These are phyloP conservation scores for Fagus sylvatica DNA, from an alignment of 306 rosid species.

Conservation along the genomic window DNA sequence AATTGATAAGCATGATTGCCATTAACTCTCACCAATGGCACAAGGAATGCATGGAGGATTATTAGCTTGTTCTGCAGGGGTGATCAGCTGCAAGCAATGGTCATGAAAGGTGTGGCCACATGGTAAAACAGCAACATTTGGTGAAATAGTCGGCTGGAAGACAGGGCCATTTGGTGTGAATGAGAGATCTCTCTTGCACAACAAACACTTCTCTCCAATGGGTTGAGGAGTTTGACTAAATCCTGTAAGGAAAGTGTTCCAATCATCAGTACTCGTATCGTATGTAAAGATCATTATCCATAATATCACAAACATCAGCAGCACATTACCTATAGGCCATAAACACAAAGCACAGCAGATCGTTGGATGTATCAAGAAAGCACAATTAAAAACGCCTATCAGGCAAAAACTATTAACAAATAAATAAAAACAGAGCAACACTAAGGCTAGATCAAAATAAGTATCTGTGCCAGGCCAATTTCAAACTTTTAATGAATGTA, in stretches of 20 bases:
- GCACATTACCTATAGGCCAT: too few species aligned
- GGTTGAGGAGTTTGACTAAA: slow-evolving; percentile 22
- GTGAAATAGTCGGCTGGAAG: slow-evolving; percentile 31
- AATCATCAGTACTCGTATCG: background rate
- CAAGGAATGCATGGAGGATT: slow-evolving; percentile 74
- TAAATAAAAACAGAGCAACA: too few species aligned
- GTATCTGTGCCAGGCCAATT: too few species aligned
- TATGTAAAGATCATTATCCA: too few species aligned
- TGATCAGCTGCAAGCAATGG: slow-evolving; percentile 56
- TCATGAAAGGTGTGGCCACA: slow-evolving; percentile 72
- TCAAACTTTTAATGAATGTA: background rate
- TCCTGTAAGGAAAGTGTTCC: slow-evolving; percentile 13
- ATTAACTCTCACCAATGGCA: slow-evolving; percentile 40
- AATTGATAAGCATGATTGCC: too few species aligned
- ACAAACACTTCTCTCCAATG: slow-evolving; percentile 46
- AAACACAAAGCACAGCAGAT: background rate
- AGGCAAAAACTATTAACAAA: too few species aligned
- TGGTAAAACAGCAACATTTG: slow-evolving; percentile 50
- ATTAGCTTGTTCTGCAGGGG: slow-evolving; percentile 41
- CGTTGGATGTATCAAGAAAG: background rate
- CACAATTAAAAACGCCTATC: background rate
- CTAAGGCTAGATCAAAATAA: too few species aligned
- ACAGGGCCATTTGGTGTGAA: slow-evolving; percentile 50
- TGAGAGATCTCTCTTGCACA: slow-evolving; percentile 70
- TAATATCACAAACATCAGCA: too few species aligned